phyloP scores from a whole-genome alignment of 2,329 filamentous ascomycete species.

The Fusarium neocosmosporiellum region DNA sequence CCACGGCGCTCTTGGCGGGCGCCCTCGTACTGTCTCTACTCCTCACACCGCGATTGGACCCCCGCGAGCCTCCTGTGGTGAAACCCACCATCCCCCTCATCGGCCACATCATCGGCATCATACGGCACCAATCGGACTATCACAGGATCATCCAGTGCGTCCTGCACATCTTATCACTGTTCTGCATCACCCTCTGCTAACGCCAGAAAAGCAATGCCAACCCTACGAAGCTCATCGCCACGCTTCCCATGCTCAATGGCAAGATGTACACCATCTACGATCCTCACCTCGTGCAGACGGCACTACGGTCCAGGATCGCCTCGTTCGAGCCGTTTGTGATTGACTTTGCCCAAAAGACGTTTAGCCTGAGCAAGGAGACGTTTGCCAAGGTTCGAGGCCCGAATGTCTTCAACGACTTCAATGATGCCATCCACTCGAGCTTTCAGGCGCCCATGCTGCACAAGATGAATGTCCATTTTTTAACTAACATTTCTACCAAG shows the following conservation, averaged over 20 bases:
- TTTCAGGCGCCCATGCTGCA: slow-evolving; percentile 50
- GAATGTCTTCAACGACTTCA: slow-evolving; percentile 40
- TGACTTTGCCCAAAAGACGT: slow-evolving; percentile 51
- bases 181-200: neutral
- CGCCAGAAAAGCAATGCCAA: slow-evolving; percentile 36
- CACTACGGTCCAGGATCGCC: slow-evolving; percentile 54
- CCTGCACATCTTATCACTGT: neutral
- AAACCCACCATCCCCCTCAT: slow-evolving; percentile 55
- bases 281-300: slow-evolving; percentile 51
- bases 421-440: slow-evolving; percentile 47
- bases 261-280: slow-evolving; percentile 59
- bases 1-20: slow-evolving; percentile 18
- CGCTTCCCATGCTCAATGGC: slow-evolving; percentile 56
- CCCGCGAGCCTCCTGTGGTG: slow-evolving; percentile 56
- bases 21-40: slow-evolving; percentile 24
- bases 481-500: slow-evolving; percentile 23
- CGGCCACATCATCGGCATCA: slow-evolving; percentile 58
- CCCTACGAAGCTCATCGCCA: slow-evolving; percentile 50
- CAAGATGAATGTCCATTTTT: slow-evolving; percentile 37
- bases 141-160: slow-evolving; percentile 52
- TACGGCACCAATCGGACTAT: slow-evolving; percentile 52
- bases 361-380: slow-evolving; percentile 49
- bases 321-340: slow-evolving; percentile 56
- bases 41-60: slow-evolving; percentile 39
- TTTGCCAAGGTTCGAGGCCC: slow-evolving; percentile 38